phyloP scores from a whole-genome alignment of 192 early-diverging fungal species.

The Rhizoclosmatium globosum region DNA sequence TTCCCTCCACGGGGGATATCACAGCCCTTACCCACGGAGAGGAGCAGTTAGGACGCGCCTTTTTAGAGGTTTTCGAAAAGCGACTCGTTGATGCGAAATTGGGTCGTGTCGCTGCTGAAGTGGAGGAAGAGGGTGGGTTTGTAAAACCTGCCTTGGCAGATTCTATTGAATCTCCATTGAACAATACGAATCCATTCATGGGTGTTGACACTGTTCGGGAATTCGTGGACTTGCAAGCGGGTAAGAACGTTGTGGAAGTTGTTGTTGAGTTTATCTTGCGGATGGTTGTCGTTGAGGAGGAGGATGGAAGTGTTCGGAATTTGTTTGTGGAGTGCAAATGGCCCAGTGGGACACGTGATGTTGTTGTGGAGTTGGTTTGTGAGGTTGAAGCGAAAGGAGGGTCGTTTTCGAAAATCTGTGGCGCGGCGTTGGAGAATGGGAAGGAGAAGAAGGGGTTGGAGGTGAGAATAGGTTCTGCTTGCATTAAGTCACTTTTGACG shows the following conservation, averaged over 20 bases:
- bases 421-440: too few species aligned
- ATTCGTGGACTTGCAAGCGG: too few species aligned
- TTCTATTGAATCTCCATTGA: too few species aligned
- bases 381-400: neutral
- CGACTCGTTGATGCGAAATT: too few species aligned
- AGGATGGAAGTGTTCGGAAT: neutral
- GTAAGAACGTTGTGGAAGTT: neutral
- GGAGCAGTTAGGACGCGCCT: too few species aligned
- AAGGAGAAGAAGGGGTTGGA: neutral
- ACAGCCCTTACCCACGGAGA: neutral
- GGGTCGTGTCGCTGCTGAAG: too few species aligned
- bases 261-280: neutral
- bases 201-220: too few species aligned
- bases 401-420: too few species aligned
- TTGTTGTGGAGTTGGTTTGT: neutral
- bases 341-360: neutral
- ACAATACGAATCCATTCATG: too few species aligned
- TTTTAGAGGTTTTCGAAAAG: too few species aligned
- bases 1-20: neutral
- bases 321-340: neutral
- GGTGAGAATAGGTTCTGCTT: neutral
- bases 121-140: neutral
- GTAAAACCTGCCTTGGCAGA: too few species aligned
- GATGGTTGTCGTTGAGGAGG: neutral
- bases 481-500: neutral